Evolutionary conservation across 148 eudicot genomes (phyloP), one percentile per base, ranked within the genome.

Genomic region (Cornus kousa): DNA sequence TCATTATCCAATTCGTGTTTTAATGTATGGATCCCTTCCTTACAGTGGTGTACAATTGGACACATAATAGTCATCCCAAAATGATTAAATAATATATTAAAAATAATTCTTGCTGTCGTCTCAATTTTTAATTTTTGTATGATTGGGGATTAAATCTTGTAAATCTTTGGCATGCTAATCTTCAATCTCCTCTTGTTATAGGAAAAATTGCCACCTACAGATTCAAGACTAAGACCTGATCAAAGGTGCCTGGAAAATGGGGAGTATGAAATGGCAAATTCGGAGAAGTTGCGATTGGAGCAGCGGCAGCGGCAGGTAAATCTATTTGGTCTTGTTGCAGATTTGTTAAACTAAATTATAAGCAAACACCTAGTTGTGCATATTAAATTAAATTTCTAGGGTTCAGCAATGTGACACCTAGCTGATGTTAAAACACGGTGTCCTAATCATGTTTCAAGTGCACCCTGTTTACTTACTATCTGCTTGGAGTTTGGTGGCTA

Each of bases 171-270:
- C 60, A 67, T 68, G 17, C 39, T 70, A 73, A 24, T 23, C 12
- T 78, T 64, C 32, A 48, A 4, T 59, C 20, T 39, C 70, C 14
- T 16, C 48, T 40, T 72, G 20, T 39, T 78, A 43, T 81, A 95
- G 98, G 95, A 91, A 74, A 92, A 91, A 80, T 82, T 95, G 76
- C 98, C 98, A 39, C 98, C 94, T n/a, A 95, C 98, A 22, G 98
- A 95, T 82, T 95, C 98, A 43, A 88, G 98, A 83, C 88, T 95
- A 71, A 91, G 98, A 79, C 98, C 98, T 46, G 98, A 95, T 68
- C 98, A 95, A 72, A 87, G 96, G 80, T 91, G 90, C 85, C 79
- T 95, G 50, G 98, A 93, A 81, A 95, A 93, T 40, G 98, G 98
- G 67, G 93, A 93, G 79, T 93, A 84, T 80, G 97, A 93, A 74